Evolutionary conservation across 257 asterid species (phyloP), one percentile per base, ranked within the genome.

Genomic region (Solanum ossicruentum): DNA sequence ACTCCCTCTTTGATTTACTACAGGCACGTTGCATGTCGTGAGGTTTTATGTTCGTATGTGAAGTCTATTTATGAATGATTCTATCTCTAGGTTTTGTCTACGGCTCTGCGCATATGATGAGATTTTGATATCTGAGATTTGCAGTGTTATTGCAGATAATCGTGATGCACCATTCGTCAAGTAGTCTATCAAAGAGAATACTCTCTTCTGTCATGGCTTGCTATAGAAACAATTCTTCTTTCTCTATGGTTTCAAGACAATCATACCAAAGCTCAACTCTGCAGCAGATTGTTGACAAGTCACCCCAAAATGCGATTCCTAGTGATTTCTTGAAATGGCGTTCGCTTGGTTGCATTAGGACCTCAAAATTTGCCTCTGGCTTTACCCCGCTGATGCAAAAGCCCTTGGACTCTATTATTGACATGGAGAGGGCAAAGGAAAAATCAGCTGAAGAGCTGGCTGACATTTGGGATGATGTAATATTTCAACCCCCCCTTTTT

Each of bases 381-480:
- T 94, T 92, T 90, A 86, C 89, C n/a, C 97, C 98, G 2, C 85
- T 97, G 93, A 90, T 91, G 88, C 88, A 56, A 51, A 94, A 95
- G 88, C 93, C 95, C 20, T 84, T 97, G 92, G 93, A 89, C 73
- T 90, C 95, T 26, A 97, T 97, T 83, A 83, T 95, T 54, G 98
- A 94, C 86, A 69, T 95, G n/a, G 90, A 90, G 78, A 92, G 98
- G 89, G 98, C 96, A 36, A 92, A 93, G 88, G 72, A 77, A 84
- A 95, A 94, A 89, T 89, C 93, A 55, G 88, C 97, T 21, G 93
- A 97, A 80, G 94, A 93, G 86, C 94, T 97, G 52, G 93, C 95
- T 60, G 97, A 90, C 43, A 90, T 97, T 84, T 95, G 98, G 98
- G 94, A 95, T 88, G 99, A 97, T 89, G 99, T 94, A 87, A 91